A percentile compares a stretch with the other conserved stretches of the same genome.
Conservation (phyloP, 2,329 filamentous ascomycete species). For the Zymoseptoria brevis region DNA sequence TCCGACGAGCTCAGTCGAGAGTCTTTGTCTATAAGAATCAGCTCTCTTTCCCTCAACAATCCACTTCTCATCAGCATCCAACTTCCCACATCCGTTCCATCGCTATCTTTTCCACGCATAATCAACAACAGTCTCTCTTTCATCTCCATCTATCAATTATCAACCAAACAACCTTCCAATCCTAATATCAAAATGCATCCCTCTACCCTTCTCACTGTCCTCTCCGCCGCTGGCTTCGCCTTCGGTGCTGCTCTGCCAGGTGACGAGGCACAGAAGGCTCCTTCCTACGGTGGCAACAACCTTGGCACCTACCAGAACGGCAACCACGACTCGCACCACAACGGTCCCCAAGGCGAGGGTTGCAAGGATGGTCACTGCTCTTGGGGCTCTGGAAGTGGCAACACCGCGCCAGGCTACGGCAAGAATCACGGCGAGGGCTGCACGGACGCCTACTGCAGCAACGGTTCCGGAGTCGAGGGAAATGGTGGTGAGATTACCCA, state of each 20-base stretch:
- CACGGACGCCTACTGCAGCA: no score
- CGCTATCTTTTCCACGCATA: background rate
- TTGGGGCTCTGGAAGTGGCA: no score
- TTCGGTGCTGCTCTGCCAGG: background rate
- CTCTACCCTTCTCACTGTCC: background rate
- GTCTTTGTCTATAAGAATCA: background rate
- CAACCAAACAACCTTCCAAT: background rate
- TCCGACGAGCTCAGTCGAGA: background rate
- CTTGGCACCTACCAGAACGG: background rate
- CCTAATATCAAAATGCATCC: constrained; percentile 1
- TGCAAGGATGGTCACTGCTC: background rate
- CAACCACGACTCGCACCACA: background rate
- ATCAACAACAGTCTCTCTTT: background rate
- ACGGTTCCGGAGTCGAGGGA: no score
- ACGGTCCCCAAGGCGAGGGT: background rate
- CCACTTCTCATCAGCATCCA: background rate
- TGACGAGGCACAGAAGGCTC: background rate
- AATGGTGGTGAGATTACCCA: background rate
- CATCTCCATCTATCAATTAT: background rate
- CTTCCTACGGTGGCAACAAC: background rate
- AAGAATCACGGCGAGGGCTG: no score
- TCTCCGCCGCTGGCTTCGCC: background rate
- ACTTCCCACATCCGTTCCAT: background rate
- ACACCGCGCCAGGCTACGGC: background rate
- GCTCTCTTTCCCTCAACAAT: background rate